These are phyloP conservation scores for Trichoderma breve DNA, from an alignment of 2,329 filamentous ascomycete genomes.

Conservation along the genomic window DNA sequence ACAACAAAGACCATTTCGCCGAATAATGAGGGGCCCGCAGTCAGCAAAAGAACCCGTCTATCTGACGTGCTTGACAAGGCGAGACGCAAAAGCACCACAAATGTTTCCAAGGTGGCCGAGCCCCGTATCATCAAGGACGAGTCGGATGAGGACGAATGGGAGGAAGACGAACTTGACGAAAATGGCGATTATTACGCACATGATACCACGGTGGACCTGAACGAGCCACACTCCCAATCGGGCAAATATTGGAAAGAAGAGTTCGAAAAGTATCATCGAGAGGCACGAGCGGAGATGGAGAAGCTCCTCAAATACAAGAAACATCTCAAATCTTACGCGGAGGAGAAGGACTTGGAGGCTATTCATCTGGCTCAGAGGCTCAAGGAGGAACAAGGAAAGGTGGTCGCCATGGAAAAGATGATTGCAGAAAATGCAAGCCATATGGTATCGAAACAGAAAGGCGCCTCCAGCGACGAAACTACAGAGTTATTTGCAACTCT, in stretches of 20 bases:
- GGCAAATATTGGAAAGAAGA: constrained; percentile 79
- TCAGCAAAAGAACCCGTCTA: constrained; percentile 42
- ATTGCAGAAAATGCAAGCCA: constrained; percentile 60
- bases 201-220: constrained; percentile 68
- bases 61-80: constrained; percentile 47
- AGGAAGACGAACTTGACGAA: constrained; percentile 55
- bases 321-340: constrained; percentile 74
- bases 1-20: constrained; percentile 27
- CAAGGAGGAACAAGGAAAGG: constrained; percentile 65
- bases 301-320: constrained; percentile 78
- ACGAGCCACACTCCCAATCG: constrained; percentile 71
- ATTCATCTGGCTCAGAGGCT: constrained; percentile 64
- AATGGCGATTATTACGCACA: constrained; percentile 40
- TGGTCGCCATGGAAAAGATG: constrained; percentile 61
- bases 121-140: constrained; percentile 22
- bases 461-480: constrained; percentile 43
- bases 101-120: constrained; percentile 24
- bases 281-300: constrained; percentile 71
- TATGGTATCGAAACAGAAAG: constrained; percentile 39
- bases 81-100: constrained; percentile 32
- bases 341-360: constrained; percentile 72
- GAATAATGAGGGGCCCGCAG: constrained; percentile 6
- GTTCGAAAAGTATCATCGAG: constrained; percentile 70
- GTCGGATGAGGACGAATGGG: constrained; percentile 53
- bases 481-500: constrained; percentile 53